phyloP scores from a whole-genome alignment of 2,329 filamentous ascomycete genomes.

The Penicillium sp. region DNA sequence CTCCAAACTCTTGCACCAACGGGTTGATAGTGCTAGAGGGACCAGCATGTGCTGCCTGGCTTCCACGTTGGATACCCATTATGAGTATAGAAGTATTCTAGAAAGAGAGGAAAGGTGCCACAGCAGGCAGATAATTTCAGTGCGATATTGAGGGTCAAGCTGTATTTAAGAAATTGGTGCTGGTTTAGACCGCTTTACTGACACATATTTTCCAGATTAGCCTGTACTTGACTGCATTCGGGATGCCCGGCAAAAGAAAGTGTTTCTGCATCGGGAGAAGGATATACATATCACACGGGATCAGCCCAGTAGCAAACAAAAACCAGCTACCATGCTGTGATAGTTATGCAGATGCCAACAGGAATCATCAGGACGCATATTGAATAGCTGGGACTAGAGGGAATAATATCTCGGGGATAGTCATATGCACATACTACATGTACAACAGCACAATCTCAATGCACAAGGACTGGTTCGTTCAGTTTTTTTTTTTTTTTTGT shows the following conservation, averaged over 20 bases:
- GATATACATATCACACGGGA: background rate
- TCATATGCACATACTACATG: background rate
- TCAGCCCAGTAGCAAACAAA: background rate
- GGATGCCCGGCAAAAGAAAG: slow-evolving; percentile 3
- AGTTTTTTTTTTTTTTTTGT: too few species aligned
- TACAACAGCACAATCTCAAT: background rate
- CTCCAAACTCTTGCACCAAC: slow-evolving; percentile 36
- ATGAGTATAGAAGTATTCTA: background rate
- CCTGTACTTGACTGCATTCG: slow-evolving; percentile 15
- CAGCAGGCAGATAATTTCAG: background rate
- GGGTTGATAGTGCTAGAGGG: slow-evolving; percentile 10
- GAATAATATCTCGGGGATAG: background rate
- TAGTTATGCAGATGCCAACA: background rate
- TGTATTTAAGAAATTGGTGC: background rate
- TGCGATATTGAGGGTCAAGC: background rate
- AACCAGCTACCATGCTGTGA: background rate
- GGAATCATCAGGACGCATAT: background rate
- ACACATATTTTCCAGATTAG: background rate
- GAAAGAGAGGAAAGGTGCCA: background rate
- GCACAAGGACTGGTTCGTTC: background rate
- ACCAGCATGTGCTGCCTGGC: slow-evolving; percentile 2
- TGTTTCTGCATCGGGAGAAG: slow-evolving; percentile 7
- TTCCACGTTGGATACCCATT: slow-evolving; percentile 22
- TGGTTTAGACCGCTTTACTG: background rate
- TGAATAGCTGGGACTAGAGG: background rate